Evolutionary conservation across 1,284 basidiomycete genomes (phyloP).

Genomic region (Marasmius tenuissimus): DNA sequence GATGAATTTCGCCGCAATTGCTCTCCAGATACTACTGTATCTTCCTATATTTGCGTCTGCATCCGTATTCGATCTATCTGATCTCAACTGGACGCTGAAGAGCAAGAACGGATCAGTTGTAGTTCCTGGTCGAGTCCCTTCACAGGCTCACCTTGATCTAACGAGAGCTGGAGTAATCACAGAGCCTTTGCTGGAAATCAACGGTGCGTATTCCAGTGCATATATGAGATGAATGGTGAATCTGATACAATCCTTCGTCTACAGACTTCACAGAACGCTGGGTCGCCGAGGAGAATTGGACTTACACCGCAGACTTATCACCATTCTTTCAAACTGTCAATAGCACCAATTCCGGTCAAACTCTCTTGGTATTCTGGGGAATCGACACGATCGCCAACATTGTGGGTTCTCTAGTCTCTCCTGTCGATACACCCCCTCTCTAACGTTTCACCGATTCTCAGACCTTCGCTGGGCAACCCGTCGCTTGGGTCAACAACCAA

Average conservation of each 20-base stretch:
- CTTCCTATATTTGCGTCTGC: conserved; percentile 10
- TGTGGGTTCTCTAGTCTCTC: conserved; percentile 15
- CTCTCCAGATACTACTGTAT: background rate
- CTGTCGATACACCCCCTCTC: background rate
- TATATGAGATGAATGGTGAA: background rate
- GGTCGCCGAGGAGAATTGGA: conserved; percentile 62
- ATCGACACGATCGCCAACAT: conserved; percentile 61
- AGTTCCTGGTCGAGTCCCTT: conserved; percentile 53
- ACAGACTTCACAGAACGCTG: conserved; percentile 57
- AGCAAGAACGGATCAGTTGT: conserved; percentile 55
- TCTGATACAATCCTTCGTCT: background rate
- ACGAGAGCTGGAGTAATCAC: conserved; percentile 51
- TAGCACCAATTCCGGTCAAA: conserved; percentile 24
- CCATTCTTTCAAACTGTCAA: conserved; percentile 35
- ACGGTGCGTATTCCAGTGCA: conserved; percentile 40
- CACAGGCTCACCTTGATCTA: conserved; percentile 56
- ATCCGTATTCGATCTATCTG: conserved; percentile 40
- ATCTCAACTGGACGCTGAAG: conserved; percentile 50
- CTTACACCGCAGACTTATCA: conserved; percentile 54
- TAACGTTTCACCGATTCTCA: conserved; percentile 17
- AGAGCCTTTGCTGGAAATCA: conserved; percentile 54
- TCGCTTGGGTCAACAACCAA: conserved; percentile 60
- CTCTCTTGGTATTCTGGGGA: conserved; percentile 58
- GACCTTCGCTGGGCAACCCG: conserved; percentile 49
- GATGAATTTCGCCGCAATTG: background rate